phyloP scores from a whole-genome alignment of 106 monocot genomes.

The Dendrobium huoshanense region DNA sequence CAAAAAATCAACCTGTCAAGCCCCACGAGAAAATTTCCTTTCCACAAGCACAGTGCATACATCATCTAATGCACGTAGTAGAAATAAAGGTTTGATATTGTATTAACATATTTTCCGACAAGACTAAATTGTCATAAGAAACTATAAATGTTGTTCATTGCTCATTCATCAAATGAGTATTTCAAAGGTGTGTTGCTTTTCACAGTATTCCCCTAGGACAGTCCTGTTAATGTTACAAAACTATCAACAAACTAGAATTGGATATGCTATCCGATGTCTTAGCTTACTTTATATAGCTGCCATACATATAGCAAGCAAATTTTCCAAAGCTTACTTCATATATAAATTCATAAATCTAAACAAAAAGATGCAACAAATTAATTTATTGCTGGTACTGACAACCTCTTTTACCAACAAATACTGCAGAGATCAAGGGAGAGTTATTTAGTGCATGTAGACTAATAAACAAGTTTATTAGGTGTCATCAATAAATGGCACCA shows the following conservation, averaged over 20 bases:
- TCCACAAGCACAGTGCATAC: not conserved
- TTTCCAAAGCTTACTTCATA: too few relatives aligned
- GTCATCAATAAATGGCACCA: too few relatives aligned
- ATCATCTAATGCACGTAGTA: not conserved
- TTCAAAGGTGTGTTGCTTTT: not conserved
- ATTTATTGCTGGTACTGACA: too few relatives aligned
- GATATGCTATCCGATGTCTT: not conserved
- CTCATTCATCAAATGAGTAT: not conserved
- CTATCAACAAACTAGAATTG: not conserved
- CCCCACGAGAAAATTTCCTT: not conserved
- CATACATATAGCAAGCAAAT: too few relatives aligned
- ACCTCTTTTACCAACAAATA: too few relatives aligned
- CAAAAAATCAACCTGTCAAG: not conserved
- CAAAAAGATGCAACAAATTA: too few relatives aligned
- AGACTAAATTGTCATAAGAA: not conserved
- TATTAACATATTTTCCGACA: not conserved
- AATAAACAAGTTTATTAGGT: too few relatives aligned
- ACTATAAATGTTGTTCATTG: not conserved
- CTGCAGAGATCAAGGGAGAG: too few relatives aligned
- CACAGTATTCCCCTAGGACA: not conserved
- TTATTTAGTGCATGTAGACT: too few relatives aligned
- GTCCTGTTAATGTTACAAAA: not conserved
- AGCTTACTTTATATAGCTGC: not conserved
- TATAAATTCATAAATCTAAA: too few relatives aligned
- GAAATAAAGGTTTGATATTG: not conserved